Base-by-base conservation (phyloP, 2,329 filamentous ascomycete genomes). In the Falciphora oryzae region DNA sequence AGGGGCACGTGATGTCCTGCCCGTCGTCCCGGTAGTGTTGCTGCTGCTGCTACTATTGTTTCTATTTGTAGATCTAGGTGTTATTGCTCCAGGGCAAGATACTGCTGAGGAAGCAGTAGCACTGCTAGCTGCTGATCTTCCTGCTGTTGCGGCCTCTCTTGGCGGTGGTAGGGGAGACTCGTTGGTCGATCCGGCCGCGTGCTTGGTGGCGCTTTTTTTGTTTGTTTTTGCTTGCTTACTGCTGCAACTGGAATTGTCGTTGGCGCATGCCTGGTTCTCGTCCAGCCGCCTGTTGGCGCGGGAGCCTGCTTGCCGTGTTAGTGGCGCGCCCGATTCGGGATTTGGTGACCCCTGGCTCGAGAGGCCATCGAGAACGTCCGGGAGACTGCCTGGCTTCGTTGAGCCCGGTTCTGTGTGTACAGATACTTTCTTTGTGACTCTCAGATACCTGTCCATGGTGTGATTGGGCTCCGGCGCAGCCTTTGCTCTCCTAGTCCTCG, bases 361-460 rank as follows among this genome's bases (percentile, higher is more conserved):
- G 44, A n/a, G 22, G 10, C 5, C 5, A 11, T n/a, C 44, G 22
- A 4, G 22, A n/a, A 1, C 18, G 44, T 8, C 22, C 18, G 18
- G 6, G 44, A n/a, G 22, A 11, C 18, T n/a, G 44, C 22, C 18
- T n/a, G 44, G 44, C 44, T 53, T 53, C 44, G 22, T 11, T 7
- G 22, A 8, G 2, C 18, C 22, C 7, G 22, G 22, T 27, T 53
- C 29, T 61, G 60, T 16, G 50, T 18, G 18, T 22, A 13, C 53
- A n/a, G 50, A 10, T 7, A n/a, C n/a, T 57, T 67, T 70, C 63
- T 79, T 80, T 29, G 74, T 75, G 50, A 76, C 71, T 57, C 69
- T 75, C 65, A 78, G 71, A 59, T 74, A 80, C 13, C 72, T 75
- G 61, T 80, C 75, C 7, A 81, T 66, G 1, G 75, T 71, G 0